Base-by-base conservation (phyloP, 2,329 filamentous ascomycete species). In the Cladobotryum protrusum region DNA sequence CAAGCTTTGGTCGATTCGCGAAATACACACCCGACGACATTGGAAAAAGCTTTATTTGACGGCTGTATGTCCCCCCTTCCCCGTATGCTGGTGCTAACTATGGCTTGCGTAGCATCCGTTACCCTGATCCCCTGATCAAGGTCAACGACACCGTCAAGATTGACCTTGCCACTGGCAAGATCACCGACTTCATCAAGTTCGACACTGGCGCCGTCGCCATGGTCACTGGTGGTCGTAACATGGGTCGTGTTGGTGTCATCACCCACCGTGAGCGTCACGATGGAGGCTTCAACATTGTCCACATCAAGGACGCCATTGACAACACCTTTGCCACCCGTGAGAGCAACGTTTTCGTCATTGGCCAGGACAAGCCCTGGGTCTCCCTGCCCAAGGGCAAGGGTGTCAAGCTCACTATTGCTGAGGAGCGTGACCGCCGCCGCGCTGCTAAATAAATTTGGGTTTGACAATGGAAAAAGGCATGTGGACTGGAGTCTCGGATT, bases 61-160 rank as follows among this genome's bases (percentile, higher is more conserved):
- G 77, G 75, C 71, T 81, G 76, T 80, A 79, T 75, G 74, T 77
- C 61, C 56, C 56, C 56, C 58, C 57, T 47, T 43, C 54, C 56
- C 57, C 61, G 53, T 54, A 48, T 57, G 5, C 29, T 46, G 49
- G 56, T 67, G 67, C 73, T 78, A 65, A 79, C 58, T 43, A 49
- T 51, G 46, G 43, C 20, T 12, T 19, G 42, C 29, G 65, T 73
- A 99, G 93, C 75, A 96, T 99, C 82, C 93, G 93, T 71, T 99
- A 96, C 86, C 93, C 93, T 64, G 93, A 99, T 78, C 93, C 93
- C 59, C 72, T 84, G 64, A 95, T 99, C 85, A 96, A 95, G 85
- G 93, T 99, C 81, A 97, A 99, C 83, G 93, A 99, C 82, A 97
- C 93, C 55, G 91, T 99, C 78, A 99, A 99, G 89, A 92, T 99